phyloP scores from a whole-genome alignment of 257 asterid species.

The Solanum pennellii region DNA sequence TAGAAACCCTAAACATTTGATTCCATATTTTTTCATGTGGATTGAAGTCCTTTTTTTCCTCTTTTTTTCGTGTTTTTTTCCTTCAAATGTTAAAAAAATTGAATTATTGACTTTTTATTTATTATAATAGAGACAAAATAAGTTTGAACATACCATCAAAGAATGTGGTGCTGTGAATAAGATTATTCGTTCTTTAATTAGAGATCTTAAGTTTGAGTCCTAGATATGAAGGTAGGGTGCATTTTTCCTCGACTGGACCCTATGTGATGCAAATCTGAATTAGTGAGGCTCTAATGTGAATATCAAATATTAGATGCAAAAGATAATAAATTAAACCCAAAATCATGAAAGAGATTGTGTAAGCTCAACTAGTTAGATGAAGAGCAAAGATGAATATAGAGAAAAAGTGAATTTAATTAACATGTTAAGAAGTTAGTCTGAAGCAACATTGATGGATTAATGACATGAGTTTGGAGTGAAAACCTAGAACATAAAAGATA shows the following conservation, averaged over 20 bases:
- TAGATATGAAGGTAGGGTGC: neutral
- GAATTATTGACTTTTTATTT: neutral
- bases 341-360: neutral
- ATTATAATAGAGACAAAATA: neutral
- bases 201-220: neutral
- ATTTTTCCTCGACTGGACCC: neutral
- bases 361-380: neutral
- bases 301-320: neutral
- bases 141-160: neutral
- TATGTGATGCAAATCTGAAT: neutral
- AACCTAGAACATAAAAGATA: neutral
- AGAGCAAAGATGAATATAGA: neutral
- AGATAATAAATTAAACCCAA: neutral
- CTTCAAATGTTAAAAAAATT: neutral
- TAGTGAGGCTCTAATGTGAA: no score
- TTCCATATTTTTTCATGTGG: neutral
- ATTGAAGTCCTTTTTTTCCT: neutral
- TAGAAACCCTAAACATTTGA: neutral
- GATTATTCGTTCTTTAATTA: no score
- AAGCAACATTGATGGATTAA: neutral
- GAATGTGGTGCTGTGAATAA: neutral
- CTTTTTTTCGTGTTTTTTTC: neutral
- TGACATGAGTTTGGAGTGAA: neutral
- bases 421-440: neutral
- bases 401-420: neutral